These are phyloP conservation scores for Vachellia pachyceras DNA, from an alignment of 306 rosid species.

Conservation along the genomic window DNA sequence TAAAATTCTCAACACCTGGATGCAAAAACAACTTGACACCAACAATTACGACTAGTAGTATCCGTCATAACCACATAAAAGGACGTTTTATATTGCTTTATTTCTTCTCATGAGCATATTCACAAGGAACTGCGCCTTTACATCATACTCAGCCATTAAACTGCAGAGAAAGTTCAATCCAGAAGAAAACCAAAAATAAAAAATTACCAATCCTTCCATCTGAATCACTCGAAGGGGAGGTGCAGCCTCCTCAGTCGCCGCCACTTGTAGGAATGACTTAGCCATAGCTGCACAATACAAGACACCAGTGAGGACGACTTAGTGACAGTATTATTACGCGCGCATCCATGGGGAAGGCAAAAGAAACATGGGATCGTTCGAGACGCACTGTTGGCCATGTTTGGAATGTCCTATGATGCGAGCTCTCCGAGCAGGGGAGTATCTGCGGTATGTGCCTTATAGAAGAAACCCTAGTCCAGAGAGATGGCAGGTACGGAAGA, in stretches of 20 bases:
- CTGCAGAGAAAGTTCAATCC: not conserved
- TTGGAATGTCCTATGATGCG: not conserved
- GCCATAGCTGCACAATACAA: constrained; percentile 56
- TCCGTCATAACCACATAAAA: constrained; percentile 26
- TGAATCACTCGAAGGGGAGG: constrained; percentile 90
- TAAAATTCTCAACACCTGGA: not conserved
- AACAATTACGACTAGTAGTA: not conserved
- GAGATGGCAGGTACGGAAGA: not conserved
- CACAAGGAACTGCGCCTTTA: not conserved
- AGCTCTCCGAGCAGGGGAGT: not conserved
- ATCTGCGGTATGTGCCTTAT: not conserved
- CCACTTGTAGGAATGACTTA: constrained; percentile 89
- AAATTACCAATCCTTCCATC: constrained; percentile 90
- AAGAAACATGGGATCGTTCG: not conserved
- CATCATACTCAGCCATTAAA: not conserved
- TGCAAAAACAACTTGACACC: constrained; percentile 16
- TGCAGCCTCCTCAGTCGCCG: constrained; percentile 85
- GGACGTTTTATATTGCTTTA: not conserved
- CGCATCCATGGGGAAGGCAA: not conserved
- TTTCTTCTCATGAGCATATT: not conserved
- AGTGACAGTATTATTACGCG: not conserved
- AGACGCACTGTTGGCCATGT: constrained; percentile 44
- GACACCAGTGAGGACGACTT: not conserved
- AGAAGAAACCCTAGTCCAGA: constrained; percentile 12
- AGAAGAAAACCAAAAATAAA: not conserved